These are phyloP conservation scores for Chalciporus piperatoides DNA, from an alignment of 1,284 basidiomycete species.

Conservation along the genomic window DNA sequence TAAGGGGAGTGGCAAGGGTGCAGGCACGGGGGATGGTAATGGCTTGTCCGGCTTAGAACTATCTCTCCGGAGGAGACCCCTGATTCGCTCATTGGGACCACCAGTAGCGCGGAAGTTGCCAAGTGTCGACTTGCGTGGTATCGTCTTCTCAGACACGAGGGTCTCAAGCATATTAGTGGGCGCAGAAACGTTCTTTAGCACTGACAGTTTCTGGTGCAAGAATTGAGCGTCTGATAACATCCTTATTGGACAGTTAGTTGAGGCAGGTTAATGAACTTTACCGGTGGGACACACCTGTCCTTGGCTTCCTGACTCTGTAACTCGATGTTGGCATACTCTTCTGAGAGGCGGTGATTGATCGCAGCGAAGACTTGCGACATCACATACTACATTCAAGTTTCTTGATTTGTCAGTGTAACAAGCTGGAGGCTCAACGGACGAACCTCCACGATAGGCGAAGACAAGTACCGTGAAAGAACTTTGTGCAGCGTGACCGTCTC, in stretches of 20 bases:
- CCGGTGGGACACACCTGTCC: conserved; percentile 54
- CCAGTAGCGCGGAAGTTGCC: conserved; percentile 22
- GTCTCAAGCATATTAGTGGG: conserved; percentile 78
- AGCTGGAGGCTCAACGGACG: conserved; percentile 5
- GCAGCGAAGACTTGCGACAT: conserved; percentile 90
- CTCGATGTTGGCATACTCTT: conserved; percentile 80
- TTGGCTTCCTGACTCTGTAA: conserved; percentile 80
- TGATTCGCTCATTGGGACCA: conserved; percentile 34
- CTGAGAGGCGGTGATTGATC: conserved; percentile 85
- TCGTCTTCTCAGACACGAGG: conserved; percentile 70
- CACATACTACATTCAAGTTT: conserved; percentile 55
- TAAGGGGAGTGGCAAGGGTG: conserved; percentile 17
- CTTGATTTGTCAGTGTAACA: conserved; percentile 2
- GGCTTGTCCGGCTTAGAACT: conserved; percentile 29
- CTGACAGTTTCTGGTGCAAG: conserved; percentile 68
- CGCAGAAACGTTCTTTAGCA: conserved; percentile 63
- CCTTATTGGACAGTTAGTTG: conserved; percentile 39
- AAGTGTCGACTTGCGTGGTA: conserved; percentile 36
- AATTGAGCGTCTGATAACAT: conserved; percentile 76
- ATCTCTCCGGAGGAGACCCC: conserved; percentile 30
- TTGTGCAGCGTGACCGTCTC: conserved; percentile 97
- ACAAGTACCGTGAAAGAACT: conserved; percentile 89
- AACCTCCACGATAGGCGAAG: conserved; percentile 76
- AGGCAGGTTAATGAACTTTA: conserved; percentile 2
- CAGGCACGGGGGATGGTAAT: conserved; percentile 27